phyloP scores from a whole-genome alignment of 805 yeast genomes.

The Yarrowia porcina region DNA sequence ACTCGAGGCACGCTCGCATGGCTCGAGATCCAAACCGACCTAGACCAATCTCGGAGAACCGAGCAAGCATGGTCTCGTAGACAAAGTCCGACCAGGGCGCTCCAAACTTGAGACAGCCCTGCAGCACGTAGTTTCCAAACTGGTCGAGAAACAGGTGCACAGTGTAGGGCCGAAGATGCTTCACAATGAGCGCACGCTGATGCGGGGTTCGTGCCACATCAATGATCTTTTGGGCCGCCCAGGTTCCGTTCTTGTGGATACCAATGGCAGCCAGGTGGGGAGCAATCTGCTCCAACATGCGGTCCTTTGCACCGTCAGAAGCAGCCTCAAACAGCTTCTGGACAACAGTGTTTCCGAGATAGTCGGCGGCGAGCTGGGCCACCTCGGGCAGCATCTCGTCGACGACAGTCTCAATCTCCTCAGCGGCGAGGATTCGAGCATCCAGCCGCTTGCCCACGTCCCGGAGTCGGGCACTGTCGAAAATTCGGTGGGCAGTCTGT shows the following conservation, averaged over 20 bases:
- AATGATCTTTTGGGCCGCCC: constrained; percentile 98
- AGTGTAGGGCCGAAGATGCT: constrained; percentile 72
- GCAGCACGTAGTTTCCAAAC: constrained; percentile 94
- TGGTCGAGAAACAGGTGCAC: constrained; percentile 89
- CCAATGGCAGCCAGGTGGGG: constrained; percentile 88
- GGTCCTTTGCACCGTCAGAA: constrained; percentile 66
- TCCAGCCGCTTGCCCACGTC: constrained; percentile 79
- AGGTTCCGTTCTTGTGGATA: constrained; percentile 95
- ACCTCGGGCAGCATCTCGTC: constrained; percentile 81
- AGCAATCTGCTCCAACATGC: constrained; percentile 72
- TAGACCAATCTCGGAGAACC: constrained; percentile 75
- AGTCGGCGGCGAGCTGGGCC: constrained; percentile 88
- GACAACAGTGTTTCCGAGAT: constrained; percentile 91
- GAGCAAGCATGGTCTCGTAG: constrained; percentile 73
- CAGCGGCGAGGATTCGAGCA: constrained; percentile 48
- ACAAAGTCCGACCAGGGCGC: constrained; percentile 86
- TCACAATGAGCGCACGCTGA: constrained; percentile 58
- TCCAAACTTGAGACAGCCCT: constrained; percentile 88
- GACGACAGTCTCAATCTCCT: constrained; percentile 77
- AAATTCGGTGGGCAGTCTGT: constrained; percentile 61
- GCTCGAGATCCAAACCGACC: constrained; percentile 96
- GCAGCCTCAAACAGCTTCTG: constrained; percentile 81
- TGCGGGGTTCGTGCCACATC: constrained; percentile 55
- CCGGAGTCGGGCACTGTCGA: constrained; percentile 83
- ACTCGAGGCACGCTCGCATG: constrained; percentile 86